Evolutionary conservation across 2,329 filamentous ascomycete genomes (phyloP), one percentile per base, ranked within the genome.

Genomic region (Aspergillus aculeatinus): DNA sequence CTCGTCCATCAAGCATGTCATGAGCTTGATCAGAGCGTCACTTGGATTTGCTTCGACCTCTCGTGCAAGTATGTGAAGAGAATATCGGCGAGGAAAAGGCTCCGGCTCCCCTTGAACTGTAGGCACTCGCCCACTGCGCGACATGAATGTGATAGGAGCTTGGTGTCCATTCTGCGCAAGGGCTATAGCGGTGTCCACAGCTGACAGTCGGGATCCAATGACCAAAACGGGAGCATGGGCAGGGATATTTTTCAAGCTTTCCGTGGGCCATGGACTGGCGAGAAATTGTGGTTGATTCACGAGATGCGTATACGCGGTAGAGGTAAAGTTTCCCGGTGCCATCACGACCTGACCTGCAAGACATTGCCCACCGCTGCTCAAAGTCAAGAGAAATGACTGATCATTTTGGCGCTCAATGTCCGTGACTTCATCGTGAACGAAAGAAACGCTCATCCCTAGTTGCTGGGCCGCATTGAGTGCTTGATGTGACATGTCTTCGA

Each of bases 101-200:
- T 29, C 27, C 1, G 60, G 35, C 1, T 55, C n/a, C 6, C 58
- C 60, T n/a, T 62, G 60, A 3, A 62, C 58, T 27, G 57, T 62
- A 35, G 60, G 53, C 2, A 62, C 42, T 42, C 58, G 44, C 16
- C 60, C 60, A 44, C 60, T 62, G 19, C 58, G 52, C 44, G 57
- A 60, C 57, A 62, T 60, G 5, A 62, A 60, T 7, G 53, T 60
- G 23, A 62, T 60, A 12, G 48, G 35, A n/a, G 58, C 60, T 25
- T 48, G 53, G 27, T 62, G 58, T 1, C 60, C 60, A 51, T 55
- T 53, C 16, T 57, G 39, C 3, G 53, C 48, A 27, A 62, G 58
- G 16, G 25, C 48, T 4, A 57, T 52, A 2, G 60, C 60, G 4
- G 57, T 47, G 42, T 62, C 60, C 12, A 62, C 54, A 23, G 60